Evolutionary conservation across 768 basidiomycete genomes (phyloP).

Genomic region (Pleurotus eryngii): DNA sequence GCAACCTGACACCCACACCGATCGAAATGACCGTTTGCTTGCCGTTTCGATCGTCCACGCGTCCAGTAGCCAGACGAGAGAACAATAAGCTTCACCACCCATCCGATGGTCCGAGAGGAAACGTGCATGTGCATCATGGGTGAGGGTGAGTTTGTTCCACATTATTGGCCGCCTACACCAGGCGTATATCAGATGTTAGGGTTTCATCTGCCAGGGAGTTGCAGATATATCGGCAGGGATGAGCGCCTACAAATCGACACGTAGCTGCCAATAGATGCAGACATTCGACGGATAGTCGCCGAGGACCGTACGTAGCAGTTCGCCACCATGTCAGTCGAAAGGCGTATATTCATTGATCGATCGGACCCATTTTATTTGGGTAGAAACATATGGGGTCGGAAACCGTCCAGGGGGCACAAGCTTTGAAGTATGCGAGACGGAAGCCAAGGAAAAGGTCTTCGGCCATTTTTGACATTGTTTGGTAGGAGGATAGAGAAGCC

Average conservation of each 20-base stretch:
- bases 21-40: neutral
- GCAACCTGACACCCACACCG: neutral
- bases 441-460: neutral
- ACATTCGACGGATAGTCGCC: neutral
- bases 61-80: neutral
- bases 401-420: neutral
- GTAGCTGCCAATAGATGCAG: neutral
- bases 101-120: neutral
- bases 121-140: neutral
- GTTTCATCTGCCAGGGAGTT: neutral
- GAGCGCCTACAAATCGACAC: conserved; percentile 3
- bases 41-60: neutral
- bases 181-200: neutral
- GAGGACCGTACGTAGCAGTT: neutral
- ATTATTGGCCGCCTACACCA: neutral
- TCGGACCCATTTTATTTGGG: neutral
- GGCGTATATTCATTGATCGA: neutral
- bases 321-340: neutral
- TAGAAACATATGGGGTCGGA: neutral
- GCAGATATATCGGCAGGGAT: neutral
- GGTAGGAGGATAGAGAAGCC: too few relatives aligned
- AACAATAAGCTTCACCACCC: neutral
- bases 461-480: too few relatives aligned
- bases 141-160: neutral
- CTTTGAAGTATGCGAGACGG: neutral